These are phyloP conservation scores for Xenosphaeropsis pyriputrescens DNA, from an alignment of 2,329 filamentous ascomycete genomes.

Conservation along the genomic window DNA sequence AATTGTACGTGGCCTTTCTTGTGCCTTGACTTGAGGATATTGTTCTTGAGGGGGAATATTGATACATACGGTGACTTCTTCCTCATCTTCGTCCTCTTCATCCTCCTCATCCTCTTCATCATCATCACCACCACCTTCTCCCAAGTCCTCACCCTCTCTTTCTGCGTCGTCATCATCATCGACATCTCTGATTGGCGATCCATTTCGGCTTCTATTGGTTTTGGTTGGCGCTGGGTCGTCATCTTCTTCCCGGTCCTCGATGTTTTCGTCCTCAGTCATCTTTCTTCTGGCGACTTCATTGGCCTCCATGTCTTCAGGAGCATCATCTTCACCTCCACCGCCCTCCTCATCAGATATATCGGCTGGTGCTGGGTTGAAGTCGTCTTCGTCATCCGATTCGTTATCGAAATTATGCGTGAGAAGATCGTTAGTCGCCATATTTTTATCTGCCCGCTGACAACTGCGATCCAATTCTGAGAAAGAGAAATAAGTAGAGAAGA, in stretches of 20 bases:
- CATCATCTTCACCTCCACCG: constrained; percentile 16
- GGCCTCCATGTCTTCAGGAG: constrained; percentile 5
- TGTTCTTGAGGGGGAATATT: constrained; percentile 2
- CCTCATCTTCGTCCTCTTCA: constrained; percentile 51
- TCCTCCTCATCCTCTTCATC: constrained; percentile 33
- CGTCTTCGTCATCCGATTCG: constrained; percentile 25
- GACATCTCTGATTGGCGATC: constrained; percentile 8
- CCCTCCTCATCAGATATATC: constrained; percentile 55
- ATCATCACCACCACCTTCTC: constrained; percentile 16
- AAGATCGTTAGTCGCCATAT: not conserved
- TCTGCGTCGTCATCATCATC: constrained; percentile 17
- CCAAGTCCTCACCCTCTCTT: constrained; percentile 19
- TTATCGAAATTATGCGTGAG: not conserved
- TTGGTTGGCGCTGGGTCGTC: constrained; percentile 22
- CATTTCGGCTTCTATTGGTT: constrained; percentile 20
- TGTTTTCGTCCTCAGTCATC: constrained; percentile 22
- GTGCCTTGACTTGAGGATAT: not conserved
- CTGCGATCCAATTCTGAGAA: no score
- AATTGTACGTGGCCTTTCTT: no score
- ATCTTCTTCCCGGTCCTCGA: constrained; percentile 20
- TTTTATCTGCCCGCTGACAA: no score
- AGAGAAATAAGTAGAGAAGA: no score
- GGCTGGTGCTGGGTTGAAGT: constrained; percentile 74
- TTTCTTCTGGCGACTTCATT: constrained; percentile 17
- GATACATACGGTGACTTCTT: constrained; percentile 34